Base-by-base conservation (phyloP, 2,329 filamentous ascomycete species). In the Thelonectria rubi region DNA sequence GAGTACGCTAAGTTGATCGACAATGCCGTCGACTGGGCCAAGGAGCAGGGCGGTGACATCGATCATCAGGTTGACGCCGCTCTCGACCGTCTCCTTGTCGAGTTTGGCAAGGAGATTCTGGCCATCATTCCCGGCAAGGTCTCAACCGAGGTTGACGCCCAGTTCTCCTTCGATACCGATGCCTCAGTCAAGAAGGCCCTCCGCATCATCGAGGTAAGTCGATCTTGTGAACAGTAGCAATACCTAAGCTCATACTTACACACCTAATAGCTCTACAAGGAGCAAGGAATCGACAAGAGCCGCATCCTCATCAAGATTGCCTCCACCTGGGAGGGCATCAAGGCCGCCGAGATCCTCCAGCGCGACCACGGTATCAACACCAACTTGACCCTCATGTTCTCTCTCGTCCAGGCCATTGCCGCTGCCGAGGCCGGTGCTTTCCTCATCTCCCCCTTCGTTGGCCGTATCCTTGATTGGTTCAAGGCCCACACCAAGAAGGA, bases 321-420 rank as follows among this genome's bases (percentile, higher is more conserved):
- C 77, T 97, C 95, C 64, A 99, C 95, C 80, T 99, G 93, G 93
- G 95, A 99, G 86, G 95, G 95, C 79, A 98, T 99, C 88, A 93
- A 99, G 88, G 95, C 95, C 69, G 94, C 95, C 69, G 90, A 97
- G 86, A 94, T 96, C 79, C 91, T 99, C 67, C 94, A 98, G 87
- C 91, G 88, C 75, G 89, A 99, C 85, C 90, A 98, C 85, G 91
- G 90, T 76, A 89, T 99, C 84, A 99, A 99, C 91, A 91, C 87
- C 90, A 99, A 99, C 89, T 84, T 99, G 78, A 99, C 95, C 67
- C 92, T 99, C 79, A 94, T 99, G 91, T 99, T 99, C 90, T 97
- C 94, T 51, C 84, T 91, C 67, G 86, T 91, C 70, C 95, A 99
- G 86, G 95, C 95, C 76, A 96, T 98, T 75, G 94, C 92, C 71